Conservation (phyloP, 495 filamentous ascomycete genomes). For the Xylaria acuta region DNA sequence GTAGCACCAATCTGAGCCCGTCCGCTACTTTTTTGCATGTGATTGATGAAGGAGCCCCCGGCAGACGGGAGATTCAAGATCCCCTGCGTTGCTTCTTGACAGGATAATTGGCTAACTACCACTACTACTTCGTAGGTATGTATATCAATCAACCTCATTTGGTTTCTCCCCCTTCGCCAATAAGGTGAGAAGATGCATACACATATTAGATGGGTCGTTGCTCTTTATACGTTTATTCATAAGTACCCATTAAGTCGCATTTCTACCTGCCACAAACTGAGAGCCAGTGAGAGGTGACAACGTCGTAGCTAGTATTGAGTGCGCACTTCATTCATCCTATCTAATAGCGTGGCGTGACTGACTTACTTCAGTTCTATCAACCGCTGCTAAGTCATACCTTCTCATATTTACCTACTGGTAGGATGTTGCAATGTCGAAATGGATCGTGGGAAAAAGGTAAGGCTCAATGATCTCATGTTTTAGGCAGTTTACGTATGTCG, state of each 20-base stretch:
- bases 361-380: neutral
- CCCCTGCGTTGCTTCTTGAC: neutral
- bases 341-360: neutral
- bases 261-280: too few relatives aligned
- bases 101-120: neutral
- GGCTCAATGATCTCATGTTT: neutral
- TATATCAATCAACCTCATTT: neutral
- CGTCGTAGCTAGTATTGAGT: too few relatives aligned
- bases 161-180: neutral
- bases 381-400: neutral
- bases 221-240: neutral
- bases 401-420: neutral
- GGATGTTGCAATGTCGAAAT: neutral
- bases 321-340: neutral
- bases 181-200: neutral
- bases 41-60: neutral
- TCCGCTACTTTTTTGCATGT: slow-evolving; percentile 11
- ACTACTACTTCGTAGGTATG: neutral
- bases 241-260: too few relatives aligned
- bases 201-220: neutral
- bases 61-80: neutral
- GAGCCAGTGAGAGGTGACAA: too few relatives aligned
- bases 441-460: neutral
- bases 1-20: neutral
- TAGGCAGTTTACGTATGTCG: neutral